Percentiles rank a stretch among this genome's conserved stretches.
These are phyloP conservation scores for Exobasidium cylindrosporum DNA, from an alignment of 1,284 basidiomycete species.

Conservation along the genomic window DNA sequence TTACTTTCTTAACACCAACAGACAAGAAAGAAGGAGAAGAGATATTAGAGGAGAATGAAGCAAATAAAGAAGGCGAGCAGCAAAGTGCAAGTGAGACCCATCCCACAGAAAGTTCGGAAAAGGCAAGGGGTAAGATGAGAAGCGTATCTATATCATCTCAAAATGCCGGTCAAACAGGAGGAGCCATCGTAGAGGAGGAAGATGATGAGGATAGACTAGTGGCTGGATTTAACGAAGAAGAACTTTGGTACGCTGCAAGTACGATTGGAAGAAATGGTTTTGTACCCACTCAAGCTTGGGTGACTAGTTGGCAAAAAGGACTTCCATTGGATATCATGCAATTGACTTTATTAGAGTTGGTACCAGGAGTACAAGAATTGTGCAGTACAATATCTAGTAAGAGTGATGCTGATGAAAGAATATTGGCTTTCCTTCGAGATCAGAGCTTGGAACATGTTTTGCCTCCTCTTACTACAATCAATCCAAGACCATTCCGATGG, in stretches of 20 bases:
- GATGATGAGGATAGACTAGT: slow-evolving; percentile 19
- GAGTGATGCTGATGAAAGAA: slow-evolving; percentile 35
- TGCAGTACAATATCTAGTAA: slow-evolving; percentile 25
- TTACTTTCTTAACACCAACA: background rate
- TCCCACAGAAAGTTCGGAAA: slow-evolving; percentile 2
- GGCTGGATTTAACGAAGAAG: slow-evolving; percentile 21
- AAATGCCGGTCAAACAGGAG: background rate
- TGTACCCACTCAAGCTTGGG: slow-evolving; percentile 44
- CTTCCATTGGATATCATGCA: slow-evolving; percentile 31
- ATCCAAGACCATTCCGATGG: slow-evolving; percentile 41
- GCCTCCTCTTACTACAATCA: slow-evolving; percentile 9
- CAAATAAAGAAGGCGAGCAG: background rate
- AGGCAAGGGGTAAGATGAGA: slow-evolving; percentile 29
- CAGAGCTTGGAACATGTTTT: slow-evolving; percentile 28
- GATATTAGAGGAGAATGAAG: background rate
- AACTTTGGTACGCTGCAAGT: slow-evolving; percentile 22
- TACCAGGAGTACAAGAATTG: slow-evolving; percentile 39
- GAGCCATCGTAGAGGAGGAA: background rate
- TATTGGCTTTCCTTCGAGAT: slow-evolving; percentile 42
- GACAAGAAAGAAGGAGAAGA: background rate
- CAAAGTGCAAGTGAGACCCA: background rate
- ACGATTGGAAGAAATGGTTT: slow-evolving; percentile 45
- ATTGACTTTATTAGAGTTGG: slow-evolving; percentile 26
- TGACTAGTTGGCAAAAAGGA: slow-evolving; percentile 35
- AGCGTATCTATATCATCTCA: slow-evolving; percentile 23